Evolutionary conservation across 495 filamentous ascomycete genomes (phyloP).

Genomic region (Aspergillus taichungensis): DNA sequence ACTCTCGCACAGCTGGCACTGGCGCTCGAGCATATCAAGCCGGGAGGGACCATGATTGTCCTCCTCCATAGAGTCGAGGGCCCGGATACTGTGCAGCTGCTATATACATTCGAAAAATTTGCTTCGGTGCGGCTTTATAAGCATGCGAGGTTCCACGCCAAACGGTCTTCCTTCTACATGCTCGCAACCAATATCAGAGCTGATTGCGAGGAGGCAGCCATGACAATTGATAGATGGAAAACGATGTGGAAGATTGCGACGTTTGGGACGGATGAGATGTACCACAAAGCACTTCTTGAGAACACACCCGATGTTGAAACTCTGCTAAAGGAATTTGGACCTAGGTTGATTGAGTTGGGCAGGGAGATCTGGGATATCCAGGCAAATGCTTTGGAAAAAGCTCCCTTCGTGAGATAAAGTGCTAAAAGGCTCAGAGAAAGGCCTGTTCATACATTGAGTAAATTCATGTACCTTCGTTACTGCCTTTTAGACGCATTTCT

Average conservation of each 20-base stretch:
- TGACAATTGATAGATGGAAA: slow-evolving; percentile 35
- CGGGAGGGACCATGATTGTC: slow-evolving; percentile 39
- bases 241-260: slow-evolving; percentile 36
- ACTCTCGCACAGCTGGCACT: slow-evolving; percentile 37
- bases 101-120: slow-evolving; percentile 38
- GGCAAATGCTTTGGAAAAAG: slow-evolving; percentile 30
- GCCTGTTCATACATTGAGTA: too few species aligned
- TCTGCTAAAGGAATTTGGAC: slow-evolving; percentile 36
- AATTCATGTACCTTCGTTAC: too few species aligned
- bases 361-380: slow-evolving; percentile 32
- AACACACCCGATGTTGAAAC: slow-evolving; percentile 14
- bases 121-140: slow-evolving; percentile 41
- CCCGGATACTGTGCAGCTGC: slow-evolving; percentile 26
- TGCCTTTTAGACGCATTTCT: too few species aligned
- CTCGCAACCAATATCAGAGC: slow-evolving; percentile 39
- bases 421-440: too few species aligned
- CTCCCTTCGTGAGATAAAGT: slow-evolving; percentile 16
- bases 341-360: slow-evolving; percentile 23
- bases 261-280: slow-evolving; percentile 24
- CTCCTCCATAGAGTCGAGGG: slow-evolving; percentile 43
- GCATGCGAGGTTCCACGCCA: slow-evolving; percentile 29
- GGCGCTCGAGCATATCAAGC: slow-evolving; percentile 34
- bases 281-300: slow-evolving; percentile 2
- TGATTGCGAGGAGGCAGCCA: slow-evolving; percentile 17
- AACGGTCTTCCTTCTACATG: slow-evolving; percentile 47